A percentile compares a stretch with the other conserved stretches of the same genome.
Conservation (phyloP, 495 filamentous ascomycete species). For the Aspergillus cavernicola region DNA sequence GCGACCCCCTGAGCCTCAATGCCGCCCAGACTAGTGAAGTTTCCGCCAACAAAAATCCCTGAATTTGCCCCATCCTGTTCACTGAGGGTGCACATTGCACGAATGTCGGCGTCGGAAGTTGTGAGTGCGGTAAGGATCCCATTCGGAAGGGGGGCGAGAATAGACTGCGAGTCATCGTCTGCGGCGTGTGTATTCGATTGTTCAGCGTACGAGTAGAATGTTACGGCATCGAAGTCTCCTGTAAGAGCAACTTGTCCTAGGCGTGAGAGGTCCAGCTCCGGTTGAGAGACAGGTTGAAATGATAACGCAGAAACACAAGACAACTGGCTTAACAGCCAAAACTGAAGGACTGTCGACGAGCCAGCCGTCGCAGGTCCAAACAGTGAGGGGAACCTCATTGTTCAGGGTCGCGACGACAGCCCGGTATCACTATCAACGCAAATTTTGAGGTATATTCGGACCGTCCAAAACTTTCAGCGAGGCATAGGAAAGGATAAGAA, state of each 20-base stretch:
- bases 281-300: slow-evolving; percentile 66
- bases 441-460: slow-evolving; percentile 5
- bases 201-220: slow-evolving; percentile 78
- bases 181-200: slow-evolving; percentile 66
- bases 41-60: slow-evolving; percentile 83
- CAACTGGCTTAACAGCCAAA: slow-evolving; percentile 38
- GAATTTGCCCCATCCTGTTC: slow-evolving; percentile 60
- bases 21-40: slow-evolving; percentile 89
- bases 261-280: slow-evolving; percentile 75
- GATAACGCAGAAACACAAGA: slow-evolving; percentile 57
- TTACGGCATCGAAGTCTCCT: slow-evolving; percentile 88
- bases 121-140: slow-evolving; percentile 72
- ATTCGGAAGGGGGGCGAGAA: slow-evolving; percentile 82
- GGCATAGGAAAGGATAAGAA: slow-evolving; percentile 6
- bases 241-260: slow-evolving; percentile 83
- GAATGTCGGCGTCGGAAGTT: slow-evolving; percentile 75
- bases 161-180: slow-evolving; percentile 73
- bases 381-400: slow-evolving; percentile 58
- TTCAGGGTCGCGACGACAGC: slow-evolving; percentile 43
- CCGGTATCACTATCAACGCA: slow-evolving; percentile 13
- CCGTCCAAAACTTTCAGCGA: neutral
- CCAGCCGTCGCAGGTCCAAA: slow-evolving; percentile 52
- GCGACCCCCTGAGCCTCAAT: slow-evolving; percentile 75
- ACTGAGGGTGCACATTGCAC: slow-evolving; percentile 79
- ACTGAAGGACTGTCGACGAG: slow-evolving; percentile 36